Conservation (phyloP, 2,329 filamentous ascomycete species). For the Colletotrichum endophyticum region DNA sequence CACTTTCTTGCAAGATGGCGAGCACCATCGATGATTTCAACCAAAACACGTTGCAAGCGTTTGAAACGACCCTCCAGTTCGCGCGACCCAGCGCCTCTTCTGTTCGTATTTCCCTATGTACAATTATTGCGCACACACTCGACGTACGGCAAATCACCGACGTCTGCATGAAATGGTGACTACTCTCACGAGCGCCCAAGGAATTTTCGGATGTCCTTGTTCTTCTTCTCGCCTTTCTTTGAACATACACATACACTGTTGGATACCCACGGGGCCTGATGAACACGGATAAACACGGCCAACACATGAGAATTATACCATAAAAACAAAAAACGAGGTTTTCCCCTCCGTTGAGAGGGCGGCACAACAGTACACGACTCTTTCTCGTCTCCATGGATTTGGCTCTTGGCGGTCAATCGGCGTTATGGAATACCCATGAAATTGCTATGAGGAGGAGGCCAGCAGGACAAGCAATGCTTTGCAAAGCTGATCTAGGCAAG, state of each 20-base stretch:
- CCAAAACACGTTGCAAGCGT: not conserved
- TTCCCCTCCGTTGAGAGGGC: not conserved
- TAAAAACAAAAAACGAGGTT: not conserved
- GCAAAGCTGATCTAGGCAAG: not conserved
- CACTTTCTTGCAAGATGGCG: constrained; percentile 11
- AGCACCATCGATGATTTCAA: not conserved
- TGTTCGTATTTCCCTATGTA: constrained; percentile 2
- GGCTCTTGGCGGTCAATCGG: not conserved
- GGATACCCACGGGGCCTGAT: constrained; percentile 10
- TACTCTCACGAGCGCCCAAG: not conserved
- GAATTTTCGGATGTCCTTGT: not conserved
- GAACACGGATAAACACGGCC: not conserved
- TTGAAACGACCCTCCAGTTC: not conserved
- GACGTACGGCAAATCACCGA: not conserved
- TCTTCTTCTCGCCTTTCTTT: not conserved
- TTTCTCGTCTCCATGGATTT: not conserved
- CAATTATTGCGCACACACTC: not conserved
- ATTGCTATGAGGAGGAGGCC: not conserved
- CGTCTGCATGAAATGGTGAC: not conserved
- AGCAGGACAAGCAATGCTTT: not conserved
- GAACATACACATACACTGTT: not conserved
- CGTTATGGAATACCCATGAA: constrained; percentile 9
- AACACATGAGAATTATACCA: not conserved
- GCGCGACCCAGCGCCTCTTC: not conserved
- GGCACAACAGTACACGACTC: constrained; percentile 10